These are phyloP conservation scores for Musa balbisiana DNA, from an alignment of 202 grass and related monocot species.

Conservation along the genomic window DNA sequence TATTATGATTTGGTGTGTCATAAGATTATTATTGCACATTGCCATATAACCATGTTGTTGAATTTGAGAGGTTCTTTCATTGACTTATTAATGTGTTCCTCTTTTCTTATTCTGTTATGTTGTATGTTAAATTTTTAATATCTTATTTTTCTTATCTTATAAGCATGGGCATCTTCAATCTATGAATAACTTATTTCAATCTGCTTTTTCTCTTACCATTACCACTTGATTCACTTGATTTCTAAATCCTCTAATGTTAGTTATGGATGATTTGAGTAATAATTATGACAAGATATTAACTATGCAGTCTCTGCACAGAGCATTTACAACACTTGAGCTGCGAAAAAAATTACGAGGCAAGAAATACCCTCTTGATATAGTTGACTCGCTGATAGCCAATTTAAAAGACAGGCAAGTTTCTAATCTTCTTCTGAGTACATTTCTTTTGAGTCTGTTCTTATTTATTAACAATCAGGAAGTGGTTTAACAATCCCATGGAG, in stretches of 20 bases:
- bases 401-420: constrained; percentile 53
- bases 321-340: constrained; percentile 72
- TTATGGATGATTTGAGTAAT: not conserved
- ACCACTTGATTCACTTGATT: not conserved
- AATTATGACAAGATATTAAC: not conserved
- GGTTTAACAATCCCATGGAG: not conserved
- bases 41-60: not conserved
- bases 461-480: not conserved
- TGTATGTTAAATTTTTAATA: not conserved
- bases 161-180: not conserved
- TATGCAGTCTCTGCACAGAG: constrained; percentile 37
- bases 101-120: not conserved
- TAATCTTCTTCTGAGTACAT: constrained; percentile 2
- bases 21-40: constrained; percentile 5
- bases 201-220: not conserved
- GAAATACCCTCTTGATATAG: constrained; percentile 45
- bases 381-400: constrained; percentile 51
- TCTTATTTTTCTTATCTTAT: not conserved
- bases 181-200: not conserved
- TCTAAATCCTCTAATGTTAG: not conserved
- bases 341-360: constrained; percentile 71
- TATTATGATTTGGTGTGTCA: constrained; percentile 3
- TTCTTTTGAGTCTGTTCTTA: constrained; percentile 1
- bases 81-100: not conserved
- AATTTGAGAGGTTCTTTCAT: not conserved